A percentile compares a stretch with the other conserved stretches of the same genome.
phyloP scores from a whole-genome alignment of 2,329 filamentous ascomycete genomes.

The Neopestalotiopsis clavispora region DNA sequence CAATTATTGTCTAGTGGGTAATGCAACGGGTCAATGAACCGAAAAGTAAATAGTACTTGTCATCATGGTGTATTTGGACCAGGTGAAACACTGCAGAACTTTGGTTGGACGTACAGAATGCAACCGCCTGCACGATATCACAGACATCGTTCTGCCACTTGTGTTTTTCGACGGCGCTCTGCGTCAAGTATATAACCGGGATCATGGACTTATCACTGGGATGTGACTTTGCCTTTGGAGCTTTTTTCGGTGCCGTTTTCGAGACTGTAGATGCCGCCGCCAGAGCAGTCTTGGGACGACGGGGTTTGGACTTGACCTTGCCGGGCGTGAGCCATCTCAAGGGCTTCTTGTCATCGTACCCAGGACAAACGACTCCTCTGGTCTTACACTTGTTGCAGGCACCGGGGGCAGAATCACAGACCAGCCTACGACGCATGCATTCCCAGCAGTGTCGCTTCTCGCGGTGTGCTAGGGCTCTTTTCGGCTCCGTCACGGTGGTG shows the following conservation, averaged over 20 bases:
- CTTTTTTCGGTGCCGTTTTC: conserved; percentile 9
- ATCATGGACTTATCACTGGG: background rate
- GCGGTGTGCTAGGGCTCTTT: background rate
- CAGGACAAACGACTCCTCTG: conserved; percentile 41
- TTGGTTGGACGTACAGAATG: conserved; percentile 35
- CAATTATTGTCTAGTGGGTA: conserved; percentile 10
- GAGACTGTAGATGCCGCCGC: conserved; percentile 7
- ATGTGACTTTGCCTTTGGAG: background rate
- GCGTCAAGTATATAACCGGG: background rate
- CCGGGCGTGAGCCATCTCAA: conserved; percentile 46
- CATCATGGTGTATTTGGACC: background rate
- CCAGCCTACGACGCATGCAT: conserved; percentile 43
- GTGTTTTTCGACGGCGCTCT: background rate
- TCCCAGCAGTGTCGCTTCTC: conserved; percentile 44
- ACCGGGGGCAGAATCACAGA: conserved; percentile 43
- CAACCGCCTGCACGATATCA: conserved; percentile 26
- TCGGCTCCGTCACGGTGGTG: background rate
- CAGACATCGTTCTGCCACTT: background rate
- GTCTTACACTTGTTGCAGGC: conserved; percentile 41
- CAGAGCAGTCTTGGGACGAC: conserved; percentile 19
- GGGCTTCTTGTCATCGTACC: conserved; percentile 43
- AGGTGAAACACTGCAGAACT: background rate
- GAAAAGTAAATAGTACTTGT: background rate
- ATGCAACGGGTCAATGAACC: background rate
- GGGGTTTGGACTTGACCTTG: conserved; percentile 36